Base-by-base conservation (phyloP, 2,329 filamentous ascomycete species). In the Stagonosporopsis chrysanthemi region DNA sequence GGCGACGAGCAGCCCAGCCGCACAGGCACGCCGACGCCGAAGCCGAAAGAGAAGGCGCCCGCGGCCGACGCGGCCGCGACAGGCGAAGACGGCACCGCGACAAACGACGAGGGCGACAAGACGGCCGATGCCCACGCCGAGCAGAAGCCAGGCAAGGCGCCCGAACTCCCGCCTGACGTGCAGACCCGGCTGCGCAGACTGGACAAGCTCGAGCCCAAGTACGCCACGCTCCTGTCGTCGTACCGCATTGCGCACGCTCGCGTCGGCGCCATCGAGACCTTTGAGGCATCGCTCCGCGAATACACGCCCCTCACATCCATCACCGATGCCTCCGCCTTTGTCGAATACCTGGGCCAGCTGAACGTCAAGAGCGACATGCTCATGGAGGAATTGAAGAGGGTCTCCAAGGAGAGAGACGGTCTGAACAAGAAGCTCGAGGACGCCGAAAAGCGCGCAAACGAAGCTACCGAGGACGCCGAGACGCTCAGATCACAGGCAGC, bases 271-370 rank as follows among this genome's bases (percentile, higher is more conserved):
- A 96, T 98, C 69, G 95, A 98, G 71, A 90, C 92, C 0, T 99
- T 99, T 74, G 95, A 99, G 78, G 89, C 91, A 52, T 88, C 90
- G 0, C 83, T 99, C 7, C 91, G 92, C 67, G 95, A 99, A 73
- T 91, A 96, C 68, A 99, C 95, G 0, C 94, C 95, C 2, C 81
- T 98, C 33, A 90, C 91, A 4, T 94, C 92, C 15, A 97, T 99
- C 67, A 84, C 83, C 65, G 95, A 99, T 58, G 91, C 94, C 0
- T 86, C 87, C 50, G 89, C 92, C 2, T 82, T 99, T 31, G 85
- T 92, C 6, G 94, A 98, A 76, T 99, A 97, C 70, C 82, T 99
- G 26, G 92, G 89, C 66, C 92, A 97, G 75, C 79, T 96, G 38
- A 94, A 88, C 60, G 77, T 93, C 50, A 94, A 96, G 71, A 88